phyloP scores from a whole-genome alignment of 192 early-diverging fungal genomes.

The Entomortierella beljakovae region DNA sequence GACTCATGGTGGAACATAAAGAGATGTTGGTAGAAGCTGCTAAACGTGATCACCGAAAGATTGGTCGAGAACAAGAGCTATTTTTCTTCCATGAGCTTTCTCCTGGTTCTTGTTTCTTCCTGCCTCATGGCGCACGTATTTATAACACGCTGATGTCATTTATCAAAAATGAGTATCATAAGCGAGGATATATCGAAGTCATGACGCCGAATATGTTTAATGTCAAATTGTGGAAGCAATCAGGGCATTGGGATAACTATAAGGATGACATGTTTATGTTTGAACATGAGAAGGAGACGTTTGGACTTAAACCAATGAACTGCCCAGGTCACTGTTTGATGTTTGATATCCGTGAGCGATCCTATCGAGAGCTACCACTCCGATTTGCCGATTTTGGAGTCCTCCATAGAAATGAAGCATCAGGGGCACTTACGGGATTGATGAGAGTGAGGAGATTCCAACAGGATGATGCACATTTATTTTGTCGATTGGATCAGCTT shows the following conservation, averaged over 20 bases:
- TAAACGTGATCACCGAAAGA: conserved; percentile 94
- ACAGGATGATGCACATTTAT: conserved; percentile 99
- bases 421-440: conserved; percentile 92
- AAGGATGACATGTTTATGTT: conserved; percentile 96
- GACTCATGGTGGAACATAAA: conserved; percentile 94
- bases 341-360: conserved; percentile 92
- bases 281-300: conserved; percentile 95
- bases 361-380: conserved; percentile 97
- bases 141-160: conserved; percentile 95
- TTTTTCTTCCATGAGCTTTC: conserved; percentile 97
- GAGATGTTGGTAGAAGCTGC: conserved; percentile 94
- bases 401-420: conserved; percentile 93
- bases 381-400: conserved; percentile 98
- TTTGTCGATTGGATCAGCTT: conserved; percentile 92
- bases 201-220: conserved; percentile 99
- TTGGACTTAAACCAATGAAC: conserved; percentile 99
- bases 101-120: conserved; percentile 93
- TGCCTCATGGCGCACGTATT: conserved; percentile 94
- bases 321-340: conserved; percentile 98
- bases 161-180: conserved; percentile 86
- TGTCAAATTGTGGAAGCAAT: conserved; percentile 94
- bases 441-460: conserved; percentile 98
- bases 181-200: conserved; percentile 96
- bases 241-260: conserved; percentile 97
- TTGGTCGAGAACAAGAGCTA: conserved; percentile 97